Evolutionary conservation across 1,284 basidiomycete genomes (phyloP), one percentile per base, ranked within the genome.

Genomic region (Cerioporus squamosus): DNA sequence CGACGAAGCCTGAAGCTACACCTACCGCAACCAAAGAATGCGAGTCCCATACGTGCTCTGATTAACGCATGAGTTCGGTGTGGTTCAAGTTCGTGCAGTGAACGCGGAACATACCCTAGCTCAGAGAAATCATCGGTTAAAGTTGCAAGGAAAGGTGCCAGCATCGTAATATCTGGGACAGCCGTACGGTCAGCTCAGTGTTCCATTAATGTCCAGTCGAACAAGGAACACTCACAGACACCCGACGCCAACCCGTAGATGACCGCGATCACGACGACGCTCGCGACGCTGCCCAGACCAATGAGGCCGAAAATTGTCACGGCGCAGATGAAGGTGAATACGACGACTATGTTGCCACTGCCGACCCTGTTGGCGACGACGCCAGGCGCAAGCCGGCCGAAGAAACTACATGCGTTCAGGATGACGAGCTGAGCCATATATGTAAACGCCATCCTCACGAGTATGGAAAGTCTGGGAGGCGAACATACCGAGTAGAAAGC

Each of bases 171-270:
- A 47, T 62, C 64, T 66, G 10, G 20, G 5, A n/a, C 17, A 10
- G 31, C 3, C 20, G 39, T 20, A n/a, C 20, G 8, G 36, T 17
- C 14, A 36, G 9, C 15, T n/a, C 3, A 40, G 31, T 22, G 5
- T 12, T 24, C 2, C 5, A 14, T 26, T 9, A 24, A 42, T 10
- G 2, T 5, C 26, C 9, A 29, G 26, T 12, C 6, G 5, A 23
- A 38, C 17, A 10, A 10, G 33, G 14, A 17, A 22, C 22, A 58
- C 64, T n/a, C 20, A 66, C 64, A 66, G 9, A 55, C 51, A 0
- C 65, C 65, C 4, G 65, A 54, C 24, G 66, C 66, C 51, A 65
- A 60, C 0, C 67, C 67, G 39, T 62, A 68, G 46, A 68, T 61
- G 46, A 66, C 26, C 6, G 42, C 63, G n/a, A 68, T 57, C 31